phyloP scores from a whole-genome alignment of 345 rosid genomes.

The Brassica juncea region DNA sequence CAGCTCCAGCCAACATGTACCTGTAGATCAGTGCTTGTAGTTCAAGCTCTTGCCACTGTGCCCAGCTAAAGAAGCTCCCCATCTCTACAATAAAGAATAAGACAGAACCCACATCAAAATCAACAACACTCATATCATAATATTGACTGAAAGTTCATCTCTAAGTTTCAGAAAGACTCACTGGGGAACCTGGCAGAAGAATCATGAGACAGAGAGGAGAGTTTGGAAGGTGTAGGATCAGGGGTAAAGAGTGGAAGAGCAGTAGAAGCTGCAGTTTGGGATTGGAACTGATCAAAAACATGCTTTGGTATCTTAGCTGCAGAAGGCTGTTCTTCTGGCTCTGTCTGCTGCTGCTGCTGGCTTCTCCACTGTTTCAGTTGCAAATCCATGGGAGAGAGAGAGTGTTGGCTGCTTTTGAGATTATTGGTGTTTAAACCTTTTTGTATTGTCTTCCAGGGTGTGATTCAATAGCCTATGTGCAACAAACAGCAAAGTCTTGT shows the following conservation, averaged over 20 bases:
- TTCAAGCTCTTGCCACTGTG: slow-evolving; percentile 94
- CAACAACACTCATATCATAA: not conserved
- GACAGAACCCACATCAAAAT: slow-evolving; percentile 14
- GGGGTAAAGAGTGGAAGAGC: slow-evolving; percentile 80
- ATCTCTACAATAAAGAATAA: slow-evolving; percentile 44
- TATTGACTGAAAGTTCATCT: not conserved
- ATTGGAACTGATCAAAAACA: slow-evolving; percentile 49
- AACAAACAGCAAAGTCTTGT: slow-evolving; percentile 28
- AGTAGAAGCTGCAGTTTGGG: slow-evolving; percentile 51
- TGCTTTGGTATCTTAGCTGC: slow-evolving; percentile 77
- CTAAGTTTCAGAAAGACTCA: slow-evolving; percentile 31
- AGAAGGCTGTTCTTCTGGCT: slow-evolving; percentile 64
- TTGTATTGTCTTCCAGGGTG: not conserved
- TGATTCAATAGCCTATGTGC: slow-evolving; percentile 21
- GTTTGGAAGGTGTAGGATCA: slow-evolving; percentile 55
- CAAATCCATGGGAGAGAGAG: slow-evolving; percentile 70
- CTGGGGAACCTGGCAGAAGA: slow-evolving; percentile 56
- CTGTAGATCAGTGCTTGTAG: slow-evolving; percentile 93
- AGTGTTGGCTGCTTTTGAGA: slow-evolving; percentile 36
- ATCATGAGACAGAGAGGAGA: slow-evolving; percentile 53
- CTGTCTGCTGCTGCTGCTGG: slow-evolving; percentile 46
- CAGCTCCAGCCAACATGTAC: slow-evolving; percentile 84
- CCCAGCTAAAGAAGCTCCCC: slow-evolving; percentile 78
- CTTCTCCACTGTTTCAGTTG: slow-evolving; percentile 92
- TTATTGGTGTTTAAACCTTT: not conserved